phyloP scores from a whole-genome alignment of 345 rosid genomes.

The Rhizophora apiculata region DNA sequence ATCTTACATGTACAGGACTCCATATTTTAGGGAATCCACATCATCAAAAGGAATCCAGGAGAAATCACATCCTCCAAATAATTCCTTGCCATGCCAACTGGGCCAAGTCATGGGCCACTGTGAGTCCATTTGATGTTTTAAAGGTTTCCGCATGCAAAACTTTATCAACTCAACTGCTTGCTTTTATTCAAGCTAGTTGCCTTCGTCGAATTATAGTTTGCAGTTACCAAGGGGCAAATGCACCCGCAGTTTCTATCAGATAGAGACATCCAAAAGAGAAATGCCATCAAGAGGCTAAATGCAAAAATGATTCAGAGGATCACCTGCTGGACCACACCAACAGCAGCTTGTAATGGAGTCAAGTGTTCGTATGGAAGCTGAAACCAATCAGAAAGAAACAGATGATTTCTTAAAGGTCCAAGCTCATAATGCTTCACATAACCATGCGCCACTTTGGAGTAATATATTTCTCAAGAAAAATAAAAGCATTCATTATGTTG shows the following conservation, averaged over 20 bases:
- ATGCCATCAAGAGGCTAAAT: not conserved
- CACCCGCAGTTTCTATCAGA: not conserved
- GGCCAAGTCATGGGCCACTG: not conserved
- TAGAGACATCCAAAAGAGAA: not conserved
- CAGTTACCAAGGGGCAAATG: not conserved
- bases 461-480: not conserved
- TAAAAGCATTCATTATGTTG: not conserved
- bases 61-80: too few species aligned
- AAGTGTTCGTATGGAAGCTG: constrained; percentile 62
- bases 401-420: constrained; percentile 1
- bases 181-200: not conserved
- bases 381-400: constrained; percentile 13
- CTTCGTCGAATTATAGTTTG: not conserved
- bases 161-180: not conserved
- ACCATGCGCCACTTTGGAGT: too few species aligned
- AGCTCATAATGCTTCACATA: not conserved
- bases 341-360: constrained; percentile 62
- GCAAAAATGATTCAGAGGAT: not conserved
- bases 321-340: constrained; percentile 71
- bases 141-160: not conserved
- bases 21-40: too few species aligned
- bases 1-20: too few species aligned
- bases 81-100: too few species aligned
- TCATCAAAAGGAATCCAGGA: too few species aligned
- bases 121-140: not conserved